Evolutionary conservation across 169 alveolate genomes (phyloP).

Genomic region (Cryptosporidium meleagridis): DNA sequence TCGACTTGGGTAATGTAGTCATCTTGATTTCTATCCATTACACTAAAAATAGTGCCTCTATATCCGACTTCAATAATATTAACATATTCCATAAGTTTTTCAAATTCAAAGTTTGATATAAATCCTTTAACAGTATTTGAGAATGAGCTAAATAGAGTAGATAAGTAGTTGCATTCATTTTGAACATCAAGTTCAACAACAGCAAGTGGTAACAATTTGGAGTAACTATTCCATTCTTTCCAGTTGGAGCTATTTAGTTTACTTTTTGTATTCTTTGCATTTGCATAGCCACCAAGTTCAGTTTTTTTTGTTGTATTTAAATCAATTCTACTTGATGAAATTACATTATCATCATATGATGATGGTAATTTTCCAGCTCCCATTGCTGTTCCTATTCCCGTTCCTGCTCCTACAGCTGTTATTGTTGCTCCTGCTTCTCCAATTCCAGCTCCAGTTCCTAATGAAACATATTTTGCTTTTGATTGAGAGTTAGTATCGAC

Average conservation of each 20-base stretch:
- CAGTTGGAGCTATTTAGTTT: slow-evolving; percentile 11
- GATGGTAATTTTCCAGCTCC: neutral
- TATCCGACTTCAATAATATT: slow-evolving; percentile 60
- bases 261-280: neutral
- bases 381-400: too few relatives aligned
- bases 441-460: neutral
- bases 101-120: slow-evolving; percentile 44
- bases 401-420: too few relatives aligned
- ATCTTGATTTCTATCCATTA: slow-evolving; percentile 65
- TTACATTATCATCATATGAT: too few relatives aligned
- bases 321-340: neutral
- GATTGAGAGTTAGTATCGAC: neutral
- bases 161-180: slow-evolving; percentile 44
- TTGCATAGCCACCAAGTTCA: neutral
- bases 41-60: slow-evolving; percentile 46
- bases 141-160: slow-evolving; percentile 9
- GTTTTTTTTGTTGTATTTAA: neutral
- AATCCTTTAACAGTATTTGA: slow-evolving; percentile 58
- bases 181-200: slow-evolving; percentile 46
- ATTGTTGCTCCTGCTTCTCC: neutral
- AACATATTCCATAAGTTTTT: slow-evolving; percentile 52
- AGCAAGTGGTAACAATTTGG: slow-evolving; percentile 33
- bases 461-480: neutral
- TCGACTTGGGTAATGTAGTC: slow-evolving; percentile 54
- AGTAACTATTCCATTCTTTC: slow-evolving; percentile 63